phyloP scores from a whole-genome alignment of 129 eudicot species.

The Heracleum sosnowskyi region DNA sequence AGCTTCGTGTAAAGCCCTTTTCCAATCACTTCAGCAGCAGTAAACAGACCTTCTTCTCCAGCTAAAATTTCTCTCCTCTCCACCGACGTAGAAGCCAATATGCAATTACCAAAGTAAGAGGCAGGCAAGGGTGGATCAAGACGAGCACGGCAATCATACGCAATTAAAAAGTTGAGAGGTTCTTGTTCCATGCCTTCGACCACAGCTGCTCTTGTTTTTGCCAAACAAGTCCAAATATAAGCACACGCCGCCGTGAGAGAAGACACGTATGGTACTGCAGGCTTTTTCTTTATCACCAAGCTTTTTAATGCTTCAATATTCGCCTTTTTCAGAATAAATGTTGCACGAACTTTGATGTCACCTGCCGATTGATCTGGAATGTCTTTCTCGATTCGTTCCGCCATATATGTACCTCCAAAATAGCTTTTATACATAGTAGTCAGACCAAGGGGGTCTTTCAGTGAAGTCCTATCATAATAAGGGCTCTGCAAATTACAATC shows the following conservation, averaged over 20 bases:
- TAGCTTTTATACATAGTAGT: neutral
- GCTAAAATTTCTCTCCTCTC: conserved; percentile 12
- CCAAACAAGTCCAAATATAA: conserved; percentile 38
- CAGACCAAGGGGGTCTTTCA: neutral
- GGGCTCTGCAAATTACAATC: neutral
- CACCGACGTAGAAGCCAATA: conserved; percentile 19
- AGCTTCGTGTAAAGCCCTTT: conserved; percentile 16
- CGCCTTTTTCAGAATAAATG: conserved; percentile 16
- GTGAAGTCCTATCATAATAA: neutral
- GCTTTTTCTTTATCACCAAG: conserved; percentile 16
- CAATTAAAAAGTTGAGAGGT: conserved; percentile 16
- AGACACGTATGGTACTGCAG: conserved; percentile 23
- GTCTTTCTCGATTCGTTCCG: neutral
- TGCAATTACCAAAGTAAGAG: conserved; percentile 48
- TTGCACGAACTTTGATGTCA: conserved; percentile 22
- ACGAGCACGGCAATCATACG: conserved; percentile 39
- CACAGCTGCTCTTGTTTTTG: conserved; percentile 18
- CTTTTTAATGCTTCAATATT: conserved; percentile 30
- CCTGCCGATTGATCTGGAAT: neutral
- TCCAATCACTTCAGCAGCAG: conserved; percentile 29
- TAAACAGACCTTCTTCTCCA: conserved; percentile 37
- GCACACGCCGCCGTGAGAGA: conserved; percentile 24
- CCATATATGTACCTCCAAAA: neutral
- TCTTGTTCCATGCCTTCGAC: conserved; percentile 18
- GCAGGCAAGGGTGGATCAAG: conserved; percentile 44